Evolutionary conservation across 352 stramenopile genomes (phyloP).

Genomic region (Blastocystis sp.): DNA sequence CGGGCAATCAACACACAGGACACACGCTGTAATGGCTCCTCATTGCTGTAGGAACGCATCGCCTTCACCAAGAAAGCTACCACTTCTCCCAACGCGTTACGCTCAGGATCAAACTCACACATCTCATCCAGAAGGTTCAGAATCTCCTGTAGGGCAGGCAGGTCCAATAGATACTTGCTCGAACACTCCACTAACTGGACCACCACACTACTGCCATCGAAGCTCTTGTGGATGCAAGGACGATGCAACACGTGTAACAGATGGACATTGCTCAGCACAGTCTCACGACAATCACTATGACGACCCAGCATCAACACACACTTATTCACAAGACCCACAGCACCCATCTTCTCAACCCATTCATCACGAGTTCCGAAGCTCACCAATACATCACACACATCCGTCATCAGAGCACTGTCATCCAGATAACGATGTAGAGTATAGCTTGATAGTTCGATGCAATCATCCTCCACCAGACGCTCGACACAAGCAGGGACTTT

Average conservation of each 20-base stretch:
- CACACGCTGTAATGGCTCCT: conserved; percentile 39
- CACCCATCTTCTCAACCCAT: conserved; percentile 36
- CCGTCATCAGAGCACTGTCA: conserved; percentile 16
- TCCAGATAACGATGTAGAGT: conserved; percentile 17
- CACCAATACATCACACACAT: conserved; percentile 29
- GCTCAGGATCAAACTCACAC: conserved; percentile 56
- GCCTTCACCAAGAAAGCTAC: conserved; percentile 60
- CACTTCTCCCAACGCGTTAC: conserved; percentile 14
- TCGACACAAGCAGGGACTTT: background rate
- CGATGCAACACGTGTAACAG: conserved; percentile 30
- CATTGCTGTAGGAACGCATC: conserved; percentile 65
- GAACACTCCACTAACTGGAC: conserved; percentile 51
- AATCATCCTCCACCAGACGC: conserved; percentile 21
- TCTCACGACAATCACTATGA: conserved; percentile 19
- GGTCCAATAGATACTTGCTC: conserved; percentile 59
- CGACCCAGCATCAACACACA: conserved; percentile 44
- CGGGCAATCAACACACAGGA: conserved; percentile 41
- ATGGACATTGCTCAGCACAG: conserved; percentile 47
- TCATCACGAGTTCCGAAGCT: conserved; percentile 12
- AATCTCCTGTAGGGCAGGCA: conserved; percentile 43
- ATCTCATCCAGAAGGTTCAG: conserved; percentile 57
- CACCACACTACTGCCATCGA: conserved; percentile 46
- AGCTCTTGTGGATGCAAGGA: background rate
- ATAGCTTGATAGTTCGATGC: conserved; percentile 5
- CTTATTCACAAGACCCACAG: conserved; percentile 42